Base-by-base conservation (phyloP, 2,329 filamentous ascomycete species). In the Penicillium sp. region DNA sequence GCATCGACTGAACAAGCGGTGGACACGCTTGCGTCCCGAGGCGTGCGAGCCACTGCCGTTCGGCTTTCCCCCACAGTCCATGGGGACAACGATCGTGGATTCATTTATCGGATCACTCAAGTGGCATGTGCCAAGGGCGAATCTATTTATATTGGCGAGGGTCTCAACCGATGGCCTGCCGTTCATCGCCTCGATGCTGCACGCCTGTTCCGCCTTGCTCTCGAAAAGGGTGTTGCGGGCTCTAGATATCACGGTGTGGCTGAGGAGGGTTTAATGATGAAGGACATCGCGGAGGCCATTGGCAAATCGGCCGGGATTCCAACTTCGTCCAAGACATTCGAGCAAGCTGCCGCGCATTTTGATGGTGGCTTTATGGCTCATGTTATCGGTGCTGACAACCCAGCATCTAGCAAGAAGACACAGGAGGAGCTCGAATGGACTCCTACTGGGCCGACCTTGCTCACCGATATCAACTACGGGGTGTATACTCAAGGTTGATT, bases 31-130 rank as follows among this genome's bases (percentile, higher is more conserved):
- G 65, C 65, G 3, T 54, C 72, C 35, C 63, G 71, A 44, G 75
- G 75, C 0, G 68, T 82, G 1, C 73, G 75, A 0, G 69, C 71
- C 0, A 66, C 65, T n/a, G 70, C 77, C 1, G 63, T 82, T 12
- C 76, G 81, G 0, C 73, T 82, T 0, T 64, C 80, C 1, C 78
- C 79, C 3, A 76, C 73, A 6, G 74, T 74, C 1, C 79, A 82
- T 57, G 80, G 76, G 5, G 58, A 71, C 6, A 75, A 72, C 13
- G 70, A 75, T 49, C 63, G 65, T 2, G 73, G 72, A 0, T 79
- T 82, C 53, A 65, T 74, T 15, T 53, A 68, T 3, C 56, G 54
- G 40, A 56, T 79, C 4, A 65, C 73, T 6, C 47, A 53, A 6
- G 49, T 71, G 6, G 78, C 78, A 1, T 63, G 64, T 1, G 51